Percentiles rank a stretch among this genome's conserved stretches.
phyloP scores from a whole-genome alignment of 805 yeast genomes.

The Starmera dryadoides region DNA sequence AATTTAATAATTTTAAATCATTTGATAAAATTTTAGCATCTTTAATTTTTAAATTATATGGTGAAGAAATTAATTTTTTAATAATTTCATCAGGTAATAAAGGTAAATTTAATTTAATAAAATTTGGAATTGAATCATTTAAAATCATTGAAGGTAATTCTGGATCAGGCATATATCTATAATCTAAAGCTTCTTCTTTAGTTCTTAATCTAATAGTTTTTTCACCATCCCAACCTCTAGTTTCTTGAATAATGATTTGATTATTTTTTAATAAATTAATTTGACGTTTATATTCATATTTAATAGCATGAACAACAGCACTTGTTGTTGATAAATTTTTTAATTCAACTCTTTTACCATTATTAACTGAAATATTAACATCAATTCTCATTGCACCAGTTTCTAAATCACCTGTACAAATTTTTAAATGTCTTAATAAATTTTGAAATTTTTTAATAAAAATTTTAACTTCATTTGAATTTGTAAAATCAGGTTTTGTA shows the following conservation, averaged over 20 bases:
- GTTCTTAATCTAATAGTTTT: constrained; percentile 60
- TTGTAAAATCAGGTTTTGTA: constrained; percentile 78
- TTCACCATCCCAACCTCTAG: constrained; percentile 88
- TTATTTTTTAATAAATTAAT: constrained; percentile 36
- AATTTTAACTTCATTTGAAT: constrained; percentile 59
- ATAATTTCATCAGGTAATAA: constrained; percentile 56
- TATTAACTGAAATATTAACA: constrained; percentile 79
- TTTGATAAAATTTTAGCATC: constrained; percentile 69
- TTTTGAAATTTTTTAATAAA: constrained; percentile 79
- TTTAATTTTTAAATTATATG: constrained; percentile 54
- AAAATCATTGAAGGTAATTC: constrained; percentile 64
- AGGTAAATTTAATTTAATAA: constrained; percentile 40
- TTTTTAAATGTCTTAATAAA: constrained; percentile 55
- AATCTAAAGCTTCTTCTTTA: constrained; percentile 80
- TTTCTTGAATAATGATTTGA: constrained; percentile 40
- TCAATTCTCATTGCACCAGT: constrained; percentile 94
- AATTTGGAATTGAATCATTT: constrained; percentile 31
- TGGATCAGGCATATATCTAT: constrained; percentile 91
- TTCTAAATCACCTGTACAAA: constrained; percentile 88
- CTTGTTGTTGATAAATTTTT: constrained; percentile 83
- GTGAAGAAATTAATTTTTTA: constrained; percentile 33
- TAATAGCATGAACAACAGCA: constrained; percentile 71
- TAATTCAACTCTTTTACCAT: constrained; percentile 73
- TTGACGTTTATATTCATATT: constrained; percentile 71
- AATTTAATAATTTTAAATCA: constrained; percentile 41